These are phyloP conservation scores for Penicillium antarcticum DNA, from an alignment of 495 filamentous ascomycete genomes.

Conservation along the genomic window DNA sequence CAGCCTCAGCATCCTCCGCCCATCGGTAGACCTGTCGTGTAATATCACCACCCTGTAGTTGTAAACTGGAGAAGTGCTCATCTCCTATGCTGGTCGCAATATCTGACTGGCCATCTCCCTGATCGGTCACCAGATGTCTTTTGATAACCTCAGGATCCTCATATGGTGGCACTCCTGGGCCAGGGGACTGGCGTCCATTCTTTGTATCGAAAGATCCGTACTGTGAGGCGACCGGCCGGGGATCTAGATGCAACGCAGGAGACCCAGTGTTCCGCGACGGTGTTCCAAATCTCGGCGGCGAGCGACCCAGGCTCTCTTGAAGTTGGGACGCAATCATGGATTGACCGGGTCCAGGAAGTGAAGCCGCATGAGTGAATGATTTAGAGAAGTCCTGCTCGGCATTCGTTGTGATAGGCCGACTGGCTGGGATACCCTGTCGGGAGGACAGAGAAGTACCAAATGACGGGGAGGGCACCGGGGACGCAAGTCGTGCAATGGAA, in stretches of 20 bases:
- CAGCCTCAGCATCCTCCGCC: constrained; percentile 74
- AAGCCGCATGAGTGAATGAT: constrained; percentile 36
- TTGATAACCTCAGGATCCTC: constrained; percentile 81
- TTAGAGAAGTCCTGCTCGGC: constrained; percentile 31
- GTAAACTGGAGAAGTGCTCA: constrained; percentile 89
- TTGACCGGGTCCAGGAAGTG: constrained; percentile 62
- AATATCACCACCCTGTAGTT: constrained; percentile 89
- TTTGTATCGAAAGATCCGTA: constrained; percentile 79
- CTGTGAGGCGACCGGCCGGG: constrained; percentile 53
- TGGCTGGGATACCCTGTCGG: constrained; percentile 37
- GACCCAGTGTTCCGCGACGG: constrained; percentile 56
- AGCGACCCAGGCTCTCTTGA: constrained; percentile 58
- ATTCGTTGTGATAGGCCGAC: constrained; percentile 16
- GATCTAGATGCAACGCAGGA: constrained; percentile 47
- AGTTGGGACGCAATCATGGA: constrained; percentile 76
- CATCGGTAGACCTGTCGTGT: constrained; percentile 92
- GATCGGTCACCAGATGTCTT: constrained; percentile 66
- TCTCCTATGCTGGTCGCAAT: constrained; percentile 53
- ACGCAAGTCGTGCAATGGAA: constrained; percentile 69
- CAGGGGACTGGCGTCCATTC: constrained; percentile 32
- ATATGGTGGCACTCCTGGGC: constrained; percentile 44
- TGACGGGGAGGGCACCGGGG: constrained; percentile 58
- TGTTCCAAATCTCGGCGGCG: constrained; percentile 46
- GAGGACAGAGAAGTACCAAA: constrained; percentile 40
- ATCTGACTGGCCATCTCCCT: constrained; percentile 36